Evolutionary conservation across 169 alveolate species (phyloP).

Genomic region (Eimeria falciformis): DNA sequence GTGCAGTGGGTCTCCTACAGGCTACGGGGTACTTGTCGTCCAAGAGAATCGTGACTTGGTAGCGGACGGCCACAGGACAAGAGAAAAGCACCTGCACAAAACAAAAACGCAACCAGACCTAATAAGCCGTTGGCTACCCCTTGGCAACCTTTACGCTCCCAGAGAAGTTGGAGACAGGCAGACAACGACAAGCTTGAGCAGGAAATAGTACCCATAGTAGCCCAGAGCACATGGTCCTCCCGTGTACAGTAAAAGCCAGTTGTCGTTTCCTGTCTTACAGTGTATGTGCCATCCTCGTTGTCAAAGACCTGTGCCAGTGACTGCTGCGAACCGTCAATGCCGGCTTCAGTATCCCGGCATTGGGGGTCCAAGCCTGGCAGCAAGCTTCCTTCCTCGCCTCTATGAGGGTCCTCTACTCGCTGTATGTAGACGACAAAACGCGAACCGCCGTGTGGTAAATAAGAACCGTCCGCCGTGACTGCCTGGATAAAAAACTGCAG

Average conservation of each 20-base stretch:
- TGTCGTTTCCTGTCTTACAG: not conserved
- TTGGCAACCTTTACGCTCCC: too few relatives aligned
- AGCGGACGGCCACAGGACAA: constrained; percentile 1
- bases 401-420: not conserved
- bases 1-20: not conserved
- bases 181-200: too few relatives aligned
- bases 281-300: constrained; percentile 56
- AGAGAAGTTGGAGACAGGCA: too few relatives aligned
- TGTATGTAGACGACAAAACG: constrained; percentile 33
- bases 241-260: too few relatives aligned
- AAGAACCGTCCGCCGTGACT: constrained; percentile 17
- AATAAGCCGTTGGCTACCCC: too few relatives aligned
- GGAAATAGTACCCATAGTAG: too few relatives aligned
- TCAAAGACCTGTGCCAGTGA: constrained; percentile 29
- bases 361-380: not conserved
- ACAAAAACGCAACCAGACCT: too few relatives aligned
- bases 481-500: not conserved
- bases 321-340: not conserved
- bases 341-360: not conserved
- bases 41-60: not conserved
- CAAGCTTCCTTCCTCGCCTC: constrained; percentile 7
- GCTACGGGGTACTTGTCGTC: not conserved
- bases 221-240: too few relatives aligned
- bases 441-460: not conserved
- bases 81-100: not conserved